Evolutionary conservation across 2,329 filamentous ascomycete species (phyloP).

Genomic region (Dothistroma pini): DNA sequence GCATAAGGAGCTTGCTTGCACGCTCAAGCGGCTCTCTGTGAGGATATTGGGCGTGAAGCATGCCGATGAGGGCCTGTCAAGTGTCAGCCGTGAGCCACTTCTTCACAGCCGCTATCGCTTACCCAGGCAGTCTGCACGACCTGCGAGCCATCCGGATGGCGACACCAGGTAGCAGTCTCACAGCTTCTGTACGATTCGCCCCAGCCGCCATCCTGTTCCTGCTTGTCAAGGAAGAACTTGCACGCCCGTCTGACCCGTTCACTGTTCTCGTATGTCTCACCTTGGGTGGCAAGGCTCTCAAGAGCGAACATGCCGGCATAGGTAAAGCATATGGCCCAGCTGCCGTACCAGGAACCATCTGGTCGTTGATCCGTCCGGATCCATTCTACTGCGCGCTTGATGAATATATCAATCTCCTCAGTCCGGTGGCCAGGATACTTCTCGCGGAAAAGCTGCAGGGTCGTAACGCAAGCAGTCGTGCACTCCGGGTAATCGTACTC

Average conservation of each 20-base stretch:
- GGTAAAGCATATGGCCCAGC: slow-evolving; percentile 97
- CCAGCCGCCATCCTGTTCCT: slow-evolving; percentile 90
- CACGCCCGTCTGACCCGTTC: slow-evolving; percentile 69
- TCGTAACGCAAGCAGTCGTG: slow-evolving; percentile 90
- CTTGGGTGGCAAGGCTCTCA: slow-evolving; percentile 75
- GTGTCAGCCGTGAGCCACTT: slow-evolving; percentile 18
- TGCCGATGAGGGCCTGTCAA: slow-evolving; percentile 52
- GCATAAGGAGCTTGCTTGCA: slow-evolving; percentile 78
- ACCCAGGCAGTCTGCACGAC: slow-evolving; percentile 97
- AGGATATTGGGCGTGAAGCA: slow-evolving; percentile 80
- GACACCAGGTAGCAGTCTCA: slow-evolving; percentile 69
- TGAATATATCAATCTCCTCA: slow-evolving; percentile 69
- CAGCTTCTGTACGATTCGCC: slow-evolving; percentile 90
- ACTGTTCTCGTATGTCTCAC: slow-evolving; percentile 76
- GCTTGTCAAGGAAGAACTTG: slow-evolving; percentile 78
- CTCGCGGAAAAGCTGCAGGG: slow-evolving; percentile 74
- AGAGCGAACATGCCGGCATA: slow-evolving; percentile 97
- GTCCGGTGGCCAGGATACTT: slow-evolving; percentile 77
- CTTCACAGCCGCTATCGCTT: slow-evolving; percentile 56
- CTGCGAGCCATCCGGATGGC: slow-evolving; percentile 71
- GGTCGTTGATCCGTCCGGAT: slow-evolving; percentile 73
- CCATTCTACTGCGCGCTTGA: slow-evolving; percentile 70
- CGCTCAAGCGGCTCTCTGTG: slow-evolving; percentile 67
- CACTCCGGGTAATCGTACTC: slow-evolving; percentile 99
- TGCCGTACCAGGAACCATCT: slow-evolving; percentile 96